These are phyloP conservation scores for Hyphopichia fennica DNA, from an alignment of 1,139 yeast species.

Conservation along the genomic window DNA sequence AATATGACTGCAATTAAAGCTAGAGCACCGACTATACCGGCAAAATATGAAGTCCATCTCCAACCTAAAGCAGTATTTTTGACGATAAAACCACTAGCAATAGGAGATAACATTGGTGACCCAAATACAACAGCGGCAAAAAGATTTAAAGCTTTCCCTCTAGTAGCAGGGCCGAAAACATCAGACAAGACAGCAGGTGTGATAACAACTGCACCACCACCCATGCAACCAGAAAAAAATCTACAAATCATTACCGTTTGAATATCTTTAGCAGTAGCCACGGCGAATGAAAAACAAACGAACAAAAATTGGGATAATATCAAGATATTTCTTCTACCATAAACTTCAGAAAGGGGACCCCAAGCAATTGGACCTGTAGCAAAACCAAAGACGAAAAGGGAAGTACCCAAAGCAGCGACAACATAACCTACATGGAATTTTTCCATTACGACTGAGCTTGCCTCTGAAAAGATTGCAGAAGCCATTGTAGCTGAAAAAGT, in stretches of 20 bases:
- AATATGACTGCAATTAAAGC: constrained; percentile 26
- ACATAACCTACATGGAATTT: constrained; percentile 52
- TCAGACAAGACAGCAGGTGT: constrained; percentile 86
- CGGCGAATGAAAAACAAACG: constrained; percentile 63
- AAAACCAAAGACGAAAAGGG: constrained; percentile 76
- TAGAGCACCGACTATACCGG: constrained; percentile 43
- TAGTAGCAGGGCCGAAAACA: constrained; percentile 54
- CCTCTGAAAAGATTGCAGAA: constrained; percentile 64
- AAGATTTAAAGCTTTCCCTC: constrained; percentile 71
- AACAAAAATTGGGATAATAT: constrained; percentile 56
- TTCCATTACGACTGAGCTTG: constrained; percentile 37
- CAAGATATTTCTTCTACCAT: constrained; percentile 65
- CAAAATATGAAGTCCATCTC: constrained; percentile 54
- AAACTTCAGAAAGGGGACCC: constrained; percentile 79
- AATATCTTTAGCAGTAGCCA: constrained; percentile 69
- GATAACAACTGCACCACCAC: constrained; percentile 80
- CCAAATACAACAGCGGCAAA: constrained; percentile 68
- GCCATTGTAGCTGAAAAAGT: constrained; percentile 47
- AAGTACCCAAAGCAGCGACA: constrained; percentile 63
- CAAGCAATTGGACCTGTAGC: constrained; percentile 80
- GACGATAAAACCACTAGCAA: constrained; percentile 36
- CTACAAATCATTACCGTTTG: constrained; percentile 74
- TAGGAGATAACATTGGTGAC: constrained; percentile 78
- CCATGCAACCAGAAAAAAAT: constrained; percentile 73
- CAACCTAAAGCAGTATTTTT: constrained; percentile 35